These are phyloP conservation scores for Aspergillus funiculosus DNA, from an alignment of 495 filamentous ascomycete species.

Conservation along the genomic window DNA sequence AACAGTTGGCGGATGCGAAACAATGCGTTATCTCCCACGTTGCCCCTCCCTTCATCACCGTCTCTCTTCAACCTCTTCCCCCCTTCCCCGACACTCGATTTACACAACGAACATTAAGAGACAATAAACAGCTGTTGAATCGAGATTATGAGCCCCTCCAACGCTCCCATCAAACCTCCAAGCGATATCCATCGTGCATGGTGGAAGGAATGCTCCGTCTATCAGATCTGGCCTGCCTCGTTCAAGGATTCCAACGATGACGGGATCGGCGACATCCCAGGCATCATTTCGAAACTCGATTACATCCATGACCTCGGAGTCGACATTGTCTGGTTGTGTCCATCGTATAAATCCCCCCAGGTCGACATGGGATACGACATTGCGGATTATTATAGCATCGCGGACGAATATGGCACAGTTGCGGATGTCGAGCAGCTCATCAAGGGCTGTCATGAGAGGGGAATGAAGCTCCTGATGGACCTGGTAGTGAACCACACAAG, in stretches of 20 bases:
- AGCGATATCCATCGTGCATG: slow-evolving; percentile 39
- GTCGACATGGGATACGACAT: slow-evolving; percentile 62
- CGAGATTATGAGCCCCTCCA: slow-evolving; percentile 2
- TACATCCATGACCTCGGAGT: slow-evolving; percentile 59
- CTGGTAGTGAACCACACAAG: slow-evolving; percentile 76
- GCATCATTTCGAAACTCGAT: slow-evolving; percentile 59
- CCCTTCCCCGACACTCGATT: background rate
- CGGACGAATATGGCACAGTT: slow-evolving; percentile 56
- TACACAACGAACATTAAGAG: background rate
- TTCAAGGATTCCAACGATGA: slow-evolving; percentile 64
- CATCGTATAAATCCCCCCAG: slow-evolving; percentile 61
- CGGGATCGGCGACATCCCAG: slow-evolving; percentile 62
- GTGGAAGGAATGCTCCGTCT: slow-evolving; percentile 56
- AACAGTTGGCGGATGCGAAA: too few relatives aligned
- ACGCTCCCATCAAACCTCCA: slow-evolving; percentile 18
- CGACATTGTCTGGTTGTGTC: slow-evolving; percentile 64
- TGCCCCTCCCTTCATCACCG: too few relatives aligned
- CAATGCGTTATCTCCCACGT: too few relatives aligned
- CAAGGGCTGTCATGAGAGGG: slow-evolving; percentile 46
- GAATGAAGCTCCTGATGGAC: slow-evolving; percentile 68
- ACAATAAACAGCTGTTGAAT: background rate
- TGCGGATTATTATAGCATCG: slow-evolving; percentile 59
- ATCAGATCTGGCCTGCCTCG: slow-evolving; percentile 65
- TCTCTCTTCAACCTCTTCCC: background rate
- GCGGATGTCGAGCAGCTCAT: slow-evolving; percentile 62